phyloP scores from a whole-genome alignment of 106 monocot genomes.

The Amphibolis antarctica region DNA sequence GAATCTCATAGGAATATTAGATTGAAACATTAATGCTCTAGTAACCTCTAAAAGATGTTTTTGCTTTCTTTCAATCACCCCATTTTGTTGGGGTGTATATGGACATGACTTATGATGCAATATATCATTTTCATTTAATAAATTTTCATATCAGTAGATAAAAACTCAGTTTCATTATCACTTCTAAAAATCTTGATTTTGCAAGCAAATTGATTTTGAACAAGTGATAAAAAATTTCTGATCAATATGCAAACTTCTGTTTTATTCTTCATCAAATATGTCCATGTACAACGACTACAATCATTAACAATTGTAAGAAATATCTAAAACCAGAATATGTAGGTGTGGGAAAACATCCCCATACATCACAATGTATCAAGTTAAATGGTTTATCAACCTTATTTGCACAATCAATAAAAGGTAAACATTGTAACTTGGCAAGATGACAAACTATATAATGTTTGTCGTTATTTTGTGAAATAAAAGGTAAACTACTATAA shows the following conservation, averaged over 20 bases:
- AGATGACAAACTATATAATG: no score
- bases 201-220: background rate
- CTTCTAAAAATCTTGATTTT: background rate
- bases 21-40: background rate
- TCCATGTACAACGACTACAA: background rate
- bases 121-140: background rate
- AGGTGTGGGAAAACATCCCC: background rate
- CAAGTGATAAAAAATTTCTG: background rate
- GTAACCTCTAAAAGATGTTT: background rate
- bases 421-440: no score
- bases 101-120: conserved; percentile 4
- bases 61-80: conserved; percentile 1
- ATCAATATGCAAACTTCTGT: no score
- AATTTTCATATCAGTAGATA: background rate
- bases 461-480: no score
- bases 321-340: background rate
- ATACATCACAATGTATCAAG: background rate
- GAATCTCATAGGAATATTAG: background rate
- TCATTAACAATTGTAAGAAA: background rate
- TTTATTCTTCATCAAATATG: background rate
- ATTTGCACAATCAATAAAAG: no score
- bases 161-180: background rate
- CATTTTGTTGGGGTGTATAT: conserved; percentile 14
- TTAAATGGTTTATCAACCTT: background rate
- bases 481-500: no score